phyloP scores from a whole-genome alignment of 495 filamentous ascomycete species.

The Trypethelium eluteriae region DNA sequence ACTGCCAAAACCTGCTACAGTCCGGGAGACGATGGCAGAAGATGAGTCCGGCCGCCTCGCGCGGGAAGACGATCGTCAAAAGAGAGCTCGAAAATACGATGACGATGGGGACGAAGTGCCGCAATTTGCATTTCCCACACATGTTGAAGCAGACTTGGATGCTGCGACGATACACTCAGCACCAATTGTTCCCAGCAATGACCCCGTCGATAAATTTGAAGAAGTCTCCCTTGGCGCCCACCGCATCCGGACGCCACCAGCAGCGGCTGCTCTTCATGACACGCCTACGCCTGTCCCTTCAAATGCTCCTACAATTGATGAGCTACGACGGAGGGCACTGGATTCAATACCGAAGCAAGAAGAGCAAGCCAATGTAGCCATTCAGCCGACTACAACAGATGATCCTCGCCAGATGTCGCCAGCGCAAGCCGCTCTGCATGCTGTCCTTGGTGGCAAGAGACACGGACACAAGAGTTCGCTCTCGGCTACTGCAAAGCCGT shows the following conservation, averaged over 20 bases:
- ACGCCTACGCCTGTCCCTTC: neutral
- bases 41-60: constrained; percentile 47
- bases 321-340: constrained; percentile 3
- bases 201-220: neutral
- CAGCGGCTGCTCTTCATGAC: neutral
- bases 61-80: constrained; percentile 55
- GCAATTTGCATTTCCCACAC: constrained; percentile 57
- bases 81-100: constrained; percentile 56
- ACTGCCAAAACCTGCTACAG: constrained; percentile 27
- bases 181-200: neutral
- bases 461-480: constrained; percentile 47
- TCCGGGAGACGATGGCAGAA: constrained; percentile 31
- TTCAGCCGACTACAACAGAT: neutral
- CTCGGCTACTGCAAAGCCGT: constrained; percentile 60
- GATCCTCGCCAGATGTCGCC: constrained; percentile 1
- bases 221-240: neutral
- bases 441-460: neutral
- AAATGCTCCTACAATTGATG: neutral
- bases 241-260: neutral
- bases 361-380: neutral
- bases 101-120: constrained; percentile 61
- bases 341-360: neutral
- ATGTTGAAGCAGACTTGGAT: constrained; percentile 28
- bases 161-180: neutral
- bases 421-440: constrained; percentile 7